phyloP scores from a whole-genome alignment of 2,329 filamentous ascomycete genomes.

The Boeremia lycopersici region DNA sequence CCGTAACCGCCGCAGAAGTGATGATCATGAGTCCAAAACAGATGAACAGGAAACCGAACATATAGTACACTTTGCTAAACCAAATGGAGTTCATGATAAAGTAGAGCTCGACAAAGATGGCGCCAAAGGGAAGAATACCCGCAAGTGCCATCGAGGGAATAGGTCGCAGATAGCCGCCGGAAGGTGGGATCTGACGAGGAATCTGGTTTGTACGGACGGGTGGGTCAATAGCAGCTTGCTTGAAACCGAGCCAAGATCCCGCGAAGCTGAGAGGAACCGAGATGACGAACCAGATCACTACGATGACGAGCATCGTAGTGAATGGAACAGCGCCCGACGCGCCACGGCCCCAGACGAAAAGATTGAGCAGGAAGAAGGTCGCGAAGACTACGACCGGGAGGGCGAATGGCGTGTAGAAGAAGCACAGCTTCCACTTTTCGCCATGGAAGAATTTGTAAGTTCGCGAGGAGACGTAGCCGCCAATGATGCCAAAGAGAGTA shows the following conservation, averaged over 20 bases:
- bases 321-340: constrained; percentile 95
- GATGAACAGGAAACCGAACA: constrained; percentile 98
- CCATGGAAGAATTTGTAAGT: constrained; percentile 95
- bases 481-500: constrained; percentile 88
- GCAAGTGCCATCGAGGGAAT: constrained; percentile 91
- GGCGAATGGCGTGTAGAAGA: constrained; percentile 82
- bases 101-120: constrained; percentile 97
- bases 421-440: constrained; percentile 93
- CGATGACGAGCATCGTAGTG: constrained; percentile 92
- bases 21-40: constrained; percentile 98
- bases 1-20: constrained; percentile 88
- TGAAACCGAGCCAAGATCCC: constrained; percentile 94
- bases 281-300: constrained; percentile 96
- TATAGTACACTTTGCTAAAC: constrained; percentile 99
- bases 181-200: constrained; percentile 89
- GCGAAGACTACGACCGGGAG: constrained; percentile 86
- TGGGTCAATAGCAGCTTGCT: constrained; percentile 68
- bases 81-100: constrained; percentile 99
- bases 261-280: constrained; percentile 88
- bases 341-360: constrained; percentile 93
- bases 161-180: constrained; percentile 80
- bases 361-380: constrained; percentile 89
- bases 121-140: constrained; percentile 90
- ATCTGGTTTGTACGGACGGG: constrained; percentile 98
- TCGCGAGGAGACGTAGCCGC: constrained; percentile 86